These are phyloP conservation scores for Microsporum canis DNA, from an alignment of 2,329 filamentous ascomycete genomes.

Conservation along the genomic window DNA sequence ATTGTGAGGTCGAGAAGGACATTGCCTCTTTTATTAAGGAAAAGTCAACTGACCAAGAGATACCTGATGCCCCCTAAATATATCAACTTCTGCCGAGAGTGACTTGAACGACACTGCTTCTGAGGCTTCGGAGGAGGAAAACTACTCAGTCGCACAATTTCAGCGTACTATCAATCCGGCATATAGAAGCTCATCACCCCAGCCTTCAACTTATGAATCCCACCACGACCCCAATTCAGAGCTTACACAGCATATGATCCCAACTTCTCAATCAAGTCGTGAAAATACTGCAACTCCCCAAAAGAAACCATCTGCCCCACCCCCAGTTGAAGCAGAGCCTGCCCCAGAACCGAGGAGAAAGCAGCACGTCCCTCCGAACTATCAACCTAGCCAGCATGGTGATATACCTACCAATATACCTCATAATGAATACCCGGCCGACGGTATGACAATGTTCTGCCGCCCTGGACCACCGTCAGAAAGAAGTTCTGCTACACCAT, in stretches of 20 bases:
- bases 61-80: constrained; percentile 90
- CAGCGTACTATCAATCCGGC: constrained; percentile 90
- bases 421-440: constrained; percentile 85
- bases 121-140: constrained; percentile 75
- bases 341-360: constrained; percentile 21
- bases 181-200: constrained; percentile 89
- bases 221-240: constrained; percentile 76
- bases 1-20: constrained; percentile 94
- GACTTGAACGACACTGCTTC: constrained; percentile 71
- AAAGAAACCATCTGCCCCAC: constrained; percentile 25
- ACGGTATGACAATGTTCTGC: constrained; percentile 97
- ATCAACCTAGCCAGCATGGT: constrained; percentile 49
- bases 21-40: constrained; percentile 82
- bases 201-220: constrained; percentile 84
- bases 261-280: constrained; percentile 41
- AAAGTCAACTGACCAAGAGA: constrained; percentile 85
- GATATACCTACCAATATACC: constrained; percentile 56
- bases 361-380: constrained; percentile 35
- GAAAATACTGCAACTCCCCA: constrained; percentile 46
- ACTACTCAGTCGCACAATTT: constrained; percentile 91
- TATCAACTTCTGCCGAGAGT: constrained; percentile 94
- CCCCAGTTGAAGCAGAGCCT: constrained; percentile 13
- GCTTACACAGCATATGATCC: constrained; percentile 58
- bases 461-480: constrained; percentile 62
- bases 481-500: constrained; percentile 60